These are phyloP conservation scores for Clonostachys sp. DNA, from an alignment of 2,329 filamentous ascomycete genomes.

Conservation along the genomic window DNA sequence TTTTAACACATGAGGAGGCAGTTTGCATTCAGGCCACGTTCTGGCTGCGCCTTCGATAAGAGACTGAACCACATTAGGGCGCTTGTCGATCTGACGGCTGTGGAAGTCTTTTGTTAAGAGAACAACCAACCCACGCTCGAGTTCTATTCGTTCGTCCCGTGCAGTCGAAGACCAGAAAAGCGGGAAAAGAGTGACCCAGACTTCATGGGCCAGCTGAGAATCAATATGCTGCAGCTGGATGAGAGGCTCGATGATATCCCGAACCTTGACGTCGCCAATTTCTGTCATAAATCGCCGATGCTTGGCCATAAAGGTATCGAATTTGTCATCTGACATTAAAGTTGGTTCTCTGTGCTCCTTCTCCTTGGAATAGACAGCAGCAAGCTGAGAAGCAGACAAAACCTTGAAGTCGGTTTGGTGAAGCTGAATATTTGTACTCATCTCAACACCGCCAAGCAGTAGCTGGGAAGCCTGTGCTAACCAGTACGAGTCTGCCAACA, in stretches of 20 bases:
- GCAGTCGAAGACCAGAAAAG: conserved; percentile 88
- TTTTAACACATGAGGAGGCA: conserved; percentile 94
- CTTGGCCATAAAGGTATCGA: conserved; percentile 72
- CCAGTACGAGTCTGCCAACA: conserved; percentile 93
- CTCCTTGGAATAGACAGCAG: conserved; percentile 71
- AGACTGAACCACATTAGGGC: conserved; percentile 93
- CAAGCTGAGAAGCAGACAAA: conserved; percentile 68
- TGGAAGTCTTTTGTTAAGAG: conserved; percentile 95
- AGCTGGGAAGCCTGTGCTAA: conserved; percentile 91
- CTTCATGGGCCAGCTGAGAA: conserved; percentile 72
- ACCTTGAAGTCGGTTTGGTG: conserved; percentile 81
- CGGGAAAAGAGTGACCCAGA: conserved; percentile 90
- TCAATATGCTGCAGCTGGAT: conserved; percentile 91
- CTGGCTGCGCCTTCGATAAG: conserved; percentile 83
- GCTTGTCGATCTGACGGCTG: conserved; percentile 85
- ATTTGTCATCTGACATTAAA: conserved; percentile 75
- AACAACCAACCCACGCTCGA: conserved; percentile 87
- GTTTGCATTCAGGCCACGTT: conserved; percentile 81
- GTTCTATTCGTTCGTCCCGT: conserved; percentile 82
- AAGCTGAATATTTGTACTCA: conserved; percentile 72
- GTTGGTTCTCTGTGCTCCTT: conserved; percentile 62
- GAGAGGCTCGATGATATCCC: conserved; percentile 85
- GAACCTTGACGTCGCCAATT: conserved; percentile 78
- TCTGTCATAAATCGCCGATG: conserved; percentile 83
- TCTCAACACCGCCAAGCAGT: conserved; percentile 85